Base-by-base conservation (phyloP, 176 grass and related monocot genomes). In the Bolboschoenus planiculmis region DNA sequence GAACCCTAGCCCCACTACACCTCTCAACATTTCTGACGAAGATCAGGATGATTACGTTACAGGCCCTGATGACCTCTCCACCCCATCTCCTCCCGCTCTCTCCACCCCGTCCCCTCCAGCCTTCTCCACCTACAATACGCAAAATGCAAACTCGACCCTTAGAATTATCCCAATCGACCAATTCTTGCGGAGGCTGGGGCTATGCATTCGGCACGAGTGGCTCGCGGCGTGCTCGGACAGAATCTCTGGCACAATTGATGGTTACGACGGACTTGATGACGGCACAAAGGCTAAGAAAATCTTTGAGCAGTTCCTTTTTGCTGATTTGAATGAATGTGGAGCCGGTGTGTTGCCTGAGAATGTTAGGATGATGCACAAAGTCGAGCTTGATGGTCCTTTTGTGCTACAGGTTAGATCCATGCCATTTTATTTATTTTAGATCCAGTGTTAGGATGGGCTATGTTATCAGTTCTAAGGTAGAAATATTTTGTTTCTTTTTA, bases 301-400 rank as follows among this genome's bases (percentile, higher is more conserved):
- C 43, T 98, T 93, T 54, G 90, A 98, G 79, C 87, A 91, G 84
- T 88, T 98, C 79, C 92, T 95, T 67, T 86, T 98, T n/a, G 80
- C 89, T 47, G 92, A 98, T 74, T 90, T 98, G 91, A 98, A 91
- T 53, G 1, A 6, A n/a, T 90, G 77, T 29, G 91, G 96, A 5
- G 87, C 85, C 3, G 92, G 96, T 2, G 85, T 91, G 55, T 86
- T 95, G 30, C 92, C 96, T 0, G 73, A 80, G 56, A 89, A 90
- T 64, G 84, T 98, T 21, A 84, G 83, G 34, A n/a, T 16, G 50
- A 88, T 95, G 90, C 87, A 95, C n/a, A 81, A n/a, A n/a, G 35
- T 64, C 11, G 64, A 88, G 18, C 92, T 98, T 11, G 80, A 95
- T 3, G 96, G 92, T 2, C 96, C 91, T 81, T 91, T 95, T 56